These are phyloP conservation scores for Butyriboletus loyo DNA, from an alignment of 768 basidiomycete species.

Conservation along the genomic window DNA sequence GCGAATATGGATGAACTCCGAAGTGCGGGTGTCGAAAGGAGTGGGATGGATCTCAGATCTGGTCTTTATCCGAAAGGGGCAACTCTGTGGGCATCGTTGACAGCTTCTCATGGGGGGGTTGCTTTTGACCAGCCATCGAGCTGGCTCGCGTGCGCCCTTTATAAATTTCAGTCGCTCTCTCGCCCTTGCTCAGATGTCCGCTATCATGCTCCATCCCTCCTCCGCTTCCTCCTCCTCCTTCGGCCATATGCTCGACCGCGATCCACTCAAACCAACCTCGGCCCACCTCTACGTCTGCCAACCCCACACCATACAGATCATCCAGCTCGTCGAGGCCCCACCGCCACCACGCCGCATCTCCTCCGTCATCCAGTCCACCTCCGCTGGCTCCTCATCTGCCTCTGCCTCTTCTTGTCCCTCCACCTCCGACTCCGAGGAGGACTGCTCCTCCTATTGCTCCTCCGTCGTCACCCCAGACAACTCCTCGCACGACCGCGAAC, in stretches of 20 bases:
- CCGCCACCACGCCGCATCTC: constrained; percentile 48
- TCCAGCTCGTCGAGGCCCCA: constrained; percentile 66
- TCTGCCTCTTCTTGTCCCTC: constrained; percentile 35
- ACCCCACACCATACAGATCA: constrained; percentile 58
- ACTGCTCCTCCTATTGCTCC: constrained; percentile 70
- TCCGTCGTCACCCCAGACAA: constrained; percentile 49
- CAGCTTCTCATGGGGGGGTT: constrained; percentile 19
- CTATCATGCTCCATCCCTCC: constrained; percentile 26
- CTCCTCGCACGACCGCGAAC: constrained; percentile 25
- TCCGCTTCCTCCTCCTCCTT: constrained; percentile 23
- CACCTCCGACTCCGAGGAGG: constrained; percentile 39
- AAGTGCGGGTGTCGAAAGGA: background rate
- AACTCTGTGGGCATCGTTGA: background rate
- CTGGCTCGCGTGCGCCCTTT: constrained; percentile 29
- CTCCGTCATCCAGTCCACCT: constrained; percentile 34
- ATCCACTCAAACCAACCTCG: constrained; percentile 35
- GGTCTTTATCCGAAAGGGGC: constrained; percentile 2
- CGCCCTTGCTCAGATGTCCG: constrained; percentile 13
- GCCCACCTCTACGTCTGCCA: constrained; percentile 46
- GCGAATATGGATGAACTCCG: background rate
- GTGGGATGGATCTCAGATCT: constrained; percentile 23
- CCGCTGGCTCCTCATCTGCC: constrained; percentile 38
- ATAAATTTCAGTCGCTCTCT: constrained; percentile 19
- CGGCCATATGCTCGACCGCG: constrained; percentile 25
- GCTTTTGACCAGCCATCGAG: constrained; percentile 6